Base-by-base conservation (phyloP, 352 stramenopile genomes). In the Phytophthora quininea region DNA sequence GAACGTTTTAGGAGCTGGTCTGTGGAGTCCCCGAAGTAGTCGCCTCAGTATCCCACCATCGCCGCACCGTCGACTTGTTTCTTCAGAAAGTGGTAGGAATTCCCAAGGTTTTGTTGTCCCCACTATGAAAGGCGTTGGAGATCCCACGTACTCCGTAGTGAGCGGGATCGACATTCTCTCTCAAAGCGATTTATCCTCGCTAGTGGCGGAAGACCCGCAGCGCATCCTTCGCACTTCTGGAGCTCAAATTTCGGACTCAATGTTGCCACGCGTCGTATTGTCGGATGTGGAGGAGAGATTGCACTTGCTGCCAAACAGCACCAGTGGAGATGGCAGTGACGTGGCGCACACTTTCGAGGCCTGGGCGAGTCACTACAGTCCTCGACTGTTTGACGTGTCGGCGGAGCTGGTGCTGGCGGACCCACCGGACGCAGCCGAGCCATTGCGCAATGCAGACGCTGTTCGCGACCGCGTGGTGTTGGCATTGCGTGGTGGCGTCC, bases 291-390 rank as follows among this genome's bases (percentile, higher is more conserved):
- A 74, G 38, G 64, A 92, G 58, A 64, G 77, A 48, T 24, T 93
- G 12, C 52, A 79, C 7, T 27, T 80, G 43, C 3, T 71, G 31
- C 33, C 52, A 19, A 64, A 54, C 43, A 71, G 54, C 49, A 58
- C 33, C 9, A 71, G 53, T 6, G 52, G 64, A 54, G 57, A 37
- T 6, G 3, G 11, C 3, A 15, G 29, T 15, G 14, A 30, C 14
- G 55, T 65, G 47, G 72, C 76, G 42, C 40, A 65, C 43, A 64
- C 57, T 24, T 78, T 89, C 29, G 80, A 86, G 12, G 79, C 87
- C 11, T 95, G 87, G 87, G 45, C 79, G 3, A 74, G 79, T 3
- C 84, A 95, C 66, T 83, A 79, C 64, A 95, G 87, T 58, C 80
- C 84, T 3, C 74, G 74, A 6, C 35, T 74, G 15, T 95, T 92